Conservation (phyloP, 2,329 filamentous ascomycete genomes). For the Trichoderma lentiforme region DNA sequence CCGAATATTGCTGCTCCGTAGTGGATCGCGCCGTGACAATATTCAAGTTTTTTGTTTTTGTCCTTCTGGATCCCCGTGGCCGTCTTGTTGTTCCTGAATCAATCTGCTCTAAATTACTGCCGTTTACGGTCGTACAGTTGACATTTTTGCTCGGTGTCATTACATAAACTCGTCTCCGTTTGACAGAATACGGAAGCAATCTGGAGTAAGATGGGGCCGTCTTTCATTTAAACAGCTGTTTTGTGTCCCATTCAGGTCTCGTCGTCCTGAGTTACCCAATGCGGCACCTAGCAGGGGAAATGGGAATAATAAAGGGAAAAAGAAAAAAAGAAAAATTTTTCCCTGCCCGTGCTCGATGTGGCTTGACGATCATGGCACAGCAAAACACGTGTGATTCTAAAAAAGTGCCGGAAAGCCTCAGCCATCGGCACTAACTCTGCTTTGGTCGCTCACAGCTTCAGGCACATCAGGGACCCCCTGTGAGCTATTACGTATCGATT, state of each 20-base stretch:
- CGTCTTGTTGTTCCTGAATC: background rate
- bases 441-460: background rate
- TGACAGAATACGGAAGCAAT: background rate
- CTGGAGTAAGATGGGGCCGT: background rate
- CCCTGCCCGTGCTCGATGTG: constrained; percentile 2
- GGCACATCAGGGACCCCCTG: background rate
- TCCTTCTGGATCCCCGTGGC: background rate
- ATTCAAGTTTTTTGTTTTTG: background rate
- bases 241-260: background rate
- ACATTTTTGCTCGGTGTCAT: background rate
- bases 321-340: background rate
- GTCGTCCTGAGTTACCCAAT: background rate
- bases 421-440: constrained; percentile 1
- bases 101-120: constrained; percentile 5
- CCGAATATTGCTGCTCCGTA: background rate
- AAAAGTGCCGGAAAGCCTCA: background rate
- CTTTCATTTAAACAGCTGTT: background rate
- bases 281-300: background rate
- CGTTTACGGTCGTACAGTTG: background rate
- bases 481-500: constrained; percentile 9
- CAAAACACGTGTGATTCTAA: constrained; percentile 12
- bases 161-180: background rate
- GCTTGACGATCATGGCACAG: constrained; percentile 2
- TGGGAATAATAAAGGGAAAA: background rate
- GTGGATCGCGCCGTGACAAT: background rate